Evolutionary conservation across 2,329 filamentous ascomycete species (phyloP), one percentile per base, ranked within the genome.

Genomic region (Aphanoascus verrucosus): DNA sequence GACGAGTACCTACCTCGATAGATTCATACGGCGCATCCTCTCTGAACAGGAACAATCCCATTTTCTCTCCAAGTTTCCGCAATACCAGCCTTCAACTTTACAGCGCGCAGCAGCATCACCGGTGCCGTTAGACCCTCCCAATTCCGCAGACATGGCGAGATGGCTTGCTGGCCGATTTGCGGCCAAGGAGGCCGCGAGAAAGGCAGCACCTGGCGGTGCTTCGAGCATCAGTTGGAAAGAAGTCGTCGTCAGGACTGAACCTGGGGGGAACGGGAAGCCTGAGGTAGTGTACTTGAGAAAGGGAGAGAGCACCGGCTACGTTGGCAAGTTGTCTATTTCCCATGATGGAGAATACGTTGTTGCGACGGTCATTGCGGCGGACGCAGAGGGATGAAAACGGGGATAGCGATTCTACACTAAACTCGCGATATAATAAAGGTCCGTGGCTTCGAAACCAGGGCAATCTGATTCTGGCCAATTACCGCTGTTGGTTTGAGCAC

Each of bases 261-360:
- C 60, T 19, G 58, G 53, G 46, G 44, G 49, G 49, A 62, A 57
- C 56, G 64, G 64, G 1, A 61, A 64, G 49, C 69, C 69, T 51
- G 67, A 71, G 58, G 63, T 72, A 46, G 61, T 72, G 5, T 71
- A 67, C 59, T 50, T 68, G 57, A 62, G 59, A 47, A 61, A 60
- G 19, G 59, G 58, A 17, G 58, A 52, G n/a, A 57, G 62, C 5
- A 58, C 65, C 31, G 71, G 69, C n/a, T 77, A 81, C 59, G 73
- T 81, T 48, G 88, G 83, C 12, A 75, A 80, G 62, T 65, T 95
- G 43, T 91, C 85, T 56, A 94, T 96, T 61, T 93, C 85, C 62
- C 90, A 96, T 66, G 90, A 96, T 67, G 83, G 80, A 1, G 84
- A 88, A 6, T 94, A 89, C 69, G 88, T 88, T 28, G 63, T 73